Evolutionary conservation across 257 asterid species (phyloP).

Genomic region (Primulina eburnea): DNA sequence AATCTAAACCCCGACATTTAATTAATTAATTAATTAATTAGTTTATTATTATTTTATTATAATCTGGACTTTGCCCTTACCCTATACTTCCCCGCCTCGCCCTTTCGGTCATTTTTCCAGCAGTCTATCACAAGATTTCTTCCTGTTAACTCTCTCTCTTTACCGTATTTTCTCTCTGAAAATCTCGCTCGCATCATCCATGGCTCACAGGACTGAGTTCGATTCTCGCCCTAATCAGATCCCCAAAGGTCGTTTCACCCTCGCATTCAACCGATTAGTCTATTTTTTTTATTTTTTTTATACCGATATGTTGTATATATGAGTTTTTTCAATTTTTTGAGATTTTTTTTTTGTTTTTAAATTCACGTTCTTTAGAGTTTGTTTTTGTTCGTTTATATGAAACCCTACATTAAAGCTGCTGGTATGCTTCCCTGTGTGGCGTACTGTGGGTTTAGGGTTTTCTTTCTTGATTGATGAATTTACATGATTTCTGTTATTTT

Average conservation of each 20-base stretch:
- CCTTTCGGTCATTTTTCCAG: conserved; percentile 28
- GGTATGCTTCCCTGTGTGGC: conserved; percentile 16
- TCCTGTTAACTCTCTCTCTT: background rate
- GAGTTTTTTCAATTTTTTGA: background rate
- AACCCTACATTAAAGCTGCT: conserved; percentile 35
- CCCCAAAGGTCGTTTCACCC: conserved; percentile 41
- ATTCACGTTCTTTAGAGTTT: background rate
- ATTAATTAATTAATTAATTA: no score
- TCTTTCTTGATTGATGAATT: conserved; percentile 6
- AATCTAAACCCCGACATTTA: no score
- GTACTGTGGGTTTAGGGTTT: conserved; percentile 54
- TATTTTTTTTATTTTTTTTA: background rate
- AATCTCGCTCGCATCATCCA: conserved; percentile 35
- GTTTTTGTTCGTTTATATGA: background rate
- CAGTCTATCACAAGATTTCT: conserved; percentile 43
- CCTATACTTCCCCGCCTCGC: conserved; percentile 38
- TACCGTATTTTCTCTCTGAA: conserved; percentile 15
- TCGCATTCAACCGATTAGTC: conserved; percentile 4
- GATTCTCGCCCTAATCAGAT: conserved; percentile 56
- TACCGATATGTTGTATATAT: background rate
- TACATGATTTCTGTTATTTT: background rate
- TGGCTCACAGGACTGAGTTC: conserved; percentile 55
- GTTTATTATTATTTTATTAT: background rate
- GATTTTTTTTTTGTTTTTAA: background rate
- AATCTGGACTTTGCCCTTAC: conserved; percentile 32